phyloP scores from a whole-genome alignment of 805 yeast species.

The Metschnikowia kunwiensis region DNA sequence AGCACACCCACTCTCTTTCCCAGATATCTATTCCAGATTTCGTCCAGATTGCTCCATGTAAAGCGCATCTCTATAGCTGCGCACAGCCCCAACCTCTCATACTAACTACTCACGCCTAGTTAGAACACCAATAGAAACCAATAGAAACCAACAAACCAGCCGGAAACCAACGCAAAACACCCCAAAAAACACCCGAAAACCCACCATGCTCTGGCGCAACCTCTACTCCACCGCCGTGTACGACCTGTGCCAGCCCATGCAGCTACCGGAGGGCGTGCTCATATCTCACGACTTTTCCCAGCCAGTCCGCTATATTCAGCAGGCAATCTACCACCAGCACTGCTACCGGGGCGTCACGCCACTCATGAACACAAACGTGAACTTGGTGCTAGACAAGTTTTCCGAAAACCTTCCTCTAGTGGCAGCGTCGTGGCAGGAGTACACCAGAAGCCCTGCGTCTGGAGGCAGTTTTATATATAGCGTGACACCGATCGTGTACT shows the following conservation, averaged over 20 bases:
- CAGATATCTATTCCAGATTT: too few species aligned
- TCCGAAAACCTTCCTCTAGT: constrained; percentile 42
- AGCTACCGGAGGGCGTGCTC: constrained; percentile 33
- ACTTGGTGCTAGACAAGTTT: constrained; percentile 27
- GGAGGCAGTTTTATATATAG: constrained; percentile 51
- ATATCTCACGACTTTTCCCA: constrained; percentile 25
- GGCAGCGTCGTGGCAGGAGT: constrained; percentile 47
- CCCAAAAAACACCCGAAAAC: too few species aligned
- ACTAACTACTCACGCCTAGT: too few species aligned
- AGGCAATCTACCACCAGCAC: constrained; percentile 28
- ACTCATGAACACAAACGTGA: constrained; percentile 38
- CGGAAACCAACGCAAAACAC: too few species aligned
- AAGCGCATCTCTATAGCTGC: too few species aligned
- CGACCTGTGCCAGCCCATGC: constrained; percentile 31
- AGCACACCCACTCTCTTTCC: too few species aligned
- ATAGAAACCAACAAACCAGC: too few species aligned
- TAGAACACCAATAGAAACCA: too few species aligned
- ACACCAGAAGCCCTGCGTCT: constrained; percentile 24
- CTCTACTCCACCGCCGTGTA: constrained; percentile 17
- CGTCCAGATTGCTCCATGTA: too few species aligned
- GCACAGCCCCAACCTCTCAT: too few species aligned
- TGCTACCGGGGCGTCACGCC: constrained; percentile 35
- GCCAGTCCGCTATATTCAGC: constrained; percentile 22
- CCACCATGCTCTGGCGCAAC: constrained; percentile 10
- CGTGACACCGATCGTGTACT: constrained; percentile 59